Conservation (phyloP, 345 rosid species). For the Eucalyptus pauciflora region DNA sequence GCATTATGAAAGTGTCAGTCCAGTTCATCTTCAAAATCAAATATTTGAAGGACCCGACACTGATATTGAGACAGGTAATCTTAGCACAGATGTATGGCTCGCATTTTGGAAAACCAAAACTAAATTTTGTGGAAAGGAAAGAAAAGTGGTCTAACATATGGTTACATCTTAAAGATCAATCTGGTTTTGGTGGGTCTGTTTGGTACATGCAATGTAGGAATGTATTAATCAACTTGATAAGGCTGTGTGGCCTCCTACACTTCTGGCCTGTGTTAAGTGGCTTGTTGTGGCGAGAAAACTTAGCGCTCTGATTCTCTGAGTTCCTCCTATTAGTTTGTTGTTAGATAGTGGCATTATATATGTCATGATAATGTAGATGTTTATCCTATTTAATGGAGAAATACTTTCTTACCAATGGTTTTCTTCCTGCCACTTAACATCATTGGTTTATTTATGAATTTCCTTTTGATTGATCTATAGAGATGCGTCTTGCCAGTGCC, state of each 20-base stretch:
- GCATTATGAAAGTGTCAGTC: conserved; percentile 54
- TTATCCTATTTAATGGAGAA: background rate
- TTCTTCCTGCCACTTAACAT: background rate
- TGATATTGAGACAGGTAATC: conserved; percentile 81
- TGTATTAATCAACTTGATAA: background rate
- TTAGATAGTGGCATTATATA: background rate
- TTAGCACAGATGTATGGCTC: background rate
- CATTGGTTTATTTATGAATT: background rate
- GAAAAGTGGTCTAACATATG: background rate
- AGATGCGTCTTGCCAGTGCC: conserved; percentile 68
- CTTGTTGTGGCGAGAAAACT: background rate
- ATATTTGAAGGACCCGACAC: conserved; percentile 97
- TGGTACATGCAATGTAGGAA: background rate
- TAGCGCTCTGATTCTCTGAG: background rate
- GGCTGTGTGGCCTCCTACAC: background rate
- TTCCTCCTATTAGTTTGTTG: background rate
- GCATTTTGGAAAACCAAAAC: background rate
- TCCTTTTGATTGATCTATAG: conserved; percentile 24
- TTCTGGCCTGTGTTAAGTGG: background rate
- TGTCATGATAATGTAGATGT: background rate
- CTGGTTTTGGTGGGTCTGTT: background rate
- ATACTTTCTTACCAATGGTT: background rate
- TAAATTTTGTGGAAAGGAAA: background rate
- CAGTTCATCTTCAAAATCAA: conserved; percentile 66
- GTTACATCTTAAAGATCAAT: background rate